Percentiles rank a stretch among this genome's conserved stretches.
phyloP scores from a whole-genome alignment of 495 filamentous ascomycete species.

The Xylaria curta region DNA sequence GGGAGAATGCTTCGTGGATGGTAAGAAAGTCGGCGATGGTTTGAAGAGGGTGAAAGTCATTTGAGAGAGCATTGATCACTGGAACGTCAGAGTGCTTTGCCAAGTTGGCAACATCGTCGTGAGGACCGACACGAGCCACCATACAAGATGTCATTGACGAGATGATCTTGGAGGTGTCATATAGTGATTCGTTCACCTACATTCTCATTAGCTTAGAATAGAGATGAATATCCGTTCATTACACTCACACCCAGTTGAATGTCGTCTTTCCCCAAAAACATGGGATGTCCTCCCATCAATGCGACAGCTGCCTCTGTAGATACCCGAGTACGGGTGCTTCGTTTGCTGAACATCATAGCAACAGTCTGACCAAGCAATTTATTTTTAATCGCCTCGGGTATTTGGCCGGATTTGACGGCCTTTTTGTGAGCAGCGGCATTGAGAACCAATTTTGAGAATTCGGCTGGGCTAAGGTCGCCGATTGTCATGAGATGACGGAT shows the following conservation, averaged over 20 bases:
- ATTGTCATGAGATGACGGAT: conserved; percentile 88
- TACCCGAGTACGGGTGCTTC: conserved; percentile 88
- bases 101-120: conserved; percentile 79
- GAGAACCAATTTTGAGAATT: conserved; percentile 80
- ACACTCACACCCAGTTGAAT: conserved; percentile 85
- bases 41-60: conserved; percentile 90
- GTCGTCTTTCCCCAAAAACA: conserved; percentile 94
- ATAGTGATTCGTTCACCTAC: conserved; percentile 85
- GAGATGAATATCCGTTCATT: background rate
- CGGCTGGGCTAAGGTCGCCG: conserved; percentile 77
- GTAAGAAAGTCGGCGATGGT: conserved; percentile 92
- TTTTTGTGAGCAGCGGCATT: conserved; percentile 80
- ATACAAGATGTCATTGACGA: conserved; percentile 92
- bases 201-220: conserved; percentile 20
- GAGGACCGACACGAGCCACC: conserved; percentile 84
- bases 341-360: conserved; percentile 95
- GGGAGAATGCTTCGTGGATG: conserved; percentile 75
- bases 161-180: conserved; percentile 86
- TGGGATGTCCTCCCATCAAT: conserved; percentile 85
- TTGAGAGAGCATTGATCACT: conserved; percentile 92
- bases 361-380: conserved; percentile 73
- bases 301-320: conserved; percentile 89
- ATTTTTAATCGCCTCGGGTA: conserved; percentile 61
- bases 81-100: conserved; percentile 84
- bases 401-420: conserved; percentile 73